Evolutionary conservation across 1,284 basidiomycete genomes (phyloP), one percentile per base, ranked within the genome.

Genomic region (Ustilago nuda): DNA sequence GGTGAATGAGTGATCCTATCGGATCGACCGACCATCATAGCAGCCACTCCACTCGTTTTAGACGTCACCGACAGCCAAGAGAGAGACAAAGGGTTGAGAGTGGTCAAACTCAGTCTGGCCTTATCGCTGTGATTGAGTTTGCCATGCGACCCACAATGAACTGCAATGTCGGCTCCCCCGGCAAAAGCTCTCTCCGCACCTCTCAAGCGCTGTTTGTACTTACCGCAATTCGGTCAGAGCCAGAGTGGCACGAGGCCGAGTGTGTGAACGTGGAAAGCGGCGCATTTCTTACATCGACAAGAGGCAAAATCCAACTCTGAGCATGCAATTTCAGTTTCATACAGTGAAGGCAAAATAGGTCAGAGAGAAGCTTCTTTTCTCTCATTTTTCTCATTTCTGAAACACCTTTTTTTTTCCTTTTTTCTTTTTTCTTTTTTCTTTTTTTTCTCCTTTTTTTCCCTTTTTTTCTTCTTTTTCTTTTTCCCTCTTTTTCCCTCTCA

Each of bases 91-190:
- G 9, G 15, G 19, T 27, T 27, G 23, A 27, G n/a, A 48, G 39
- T 15, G 11, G n/a, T 15, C 13, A 8, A 19, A 48, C 45, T 19
- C 19, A 13, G 6, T 23, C 45, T 48, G n/a, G 37, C 37, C 37
- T 17, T 48, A n/a, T 48, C 45, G 1, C 13, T 48, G 45, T 13
- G 8, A 11, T 15, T 48, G 45, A 13, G 23, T 7, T 33, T 52
- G 50, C 32, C 30, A 54, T 54, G 52, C 52, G 52, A 37, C 33
- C 23, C 5, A n/a, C 30, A 52, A 52, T 52, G 6, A 11, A 33
- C 50, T 50, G 48, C 48, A 50, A 50, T n/a, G n/a, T 50, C 27
- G 48, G 48, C 48, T 50, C 48, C n/a, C 48, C 27, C 27, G 48
- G 30, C 48, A 6, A 27, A 50, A 32, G 48, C 27, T 45, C 13